A percentile compares a stretch with the other conserved stretches of the same genome.
Conservation (phyloP, 1,139 yeast species). For the Candida glucosophila region DNA sequence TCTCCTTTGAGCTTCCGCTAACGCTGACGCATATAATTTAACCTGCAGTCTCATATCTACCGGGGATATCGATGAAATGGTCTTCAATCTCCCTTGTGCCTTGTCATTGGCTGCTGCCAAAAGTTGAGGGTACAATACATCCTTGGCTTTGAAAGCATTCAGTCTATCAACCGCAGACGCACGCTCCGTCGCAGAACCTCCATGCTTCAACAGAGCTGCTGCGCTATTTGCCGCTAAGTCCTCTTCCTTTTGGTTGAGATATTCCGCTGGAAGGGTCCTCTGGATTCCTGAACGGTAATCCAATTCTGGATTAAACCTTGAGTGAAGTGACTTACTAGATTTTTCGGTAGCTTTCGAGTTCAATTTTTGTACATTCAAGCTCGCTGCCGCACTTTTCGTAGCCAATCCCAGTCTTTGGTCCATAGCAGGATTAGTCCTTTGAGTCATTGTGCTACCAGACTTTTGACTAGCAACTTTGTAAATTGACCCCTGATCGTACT, state of each 20-base stretch:
- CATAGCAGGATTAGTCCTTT: slow-evolving; percentile 40
- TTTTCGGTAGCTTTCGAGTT: slow-evolving; percentile 35
- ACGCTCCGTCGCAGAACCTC: slow-evolving; percentile 16
- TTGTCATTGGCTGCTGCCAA: slow-evolving; percentile 53
- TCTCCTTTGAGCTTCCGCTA: slow-evolving; percentile 63
- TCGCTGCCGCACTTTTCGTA: slow-evolving; percentile 20
- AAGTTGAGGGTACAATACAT: slow-evolving; percentile 46
- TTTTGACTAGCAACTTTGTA: slow-evolving; percentile 34
- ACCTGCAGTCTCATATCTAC: slow-evolving; percentile 34
- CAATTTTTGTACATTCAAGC: slow-evolving; percentile 34
- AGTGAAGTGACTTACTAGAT: slow-evolving; percentile 31
- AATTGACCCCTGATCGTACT: slow-evolving; percentile 28
- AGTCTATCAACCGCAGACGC: slow-evolving; percentile 21
- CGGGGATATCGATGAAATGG: slow-evolving; percentile 24
- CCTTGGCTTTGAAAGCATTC: slow-evolving; percentile 29
- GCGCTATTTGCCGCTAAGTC: slow-evolving; percentile 32
- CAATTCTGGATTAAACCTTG: slow-evolving; percentile 36
- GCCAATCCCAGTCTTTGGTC: slow-evolving; percentile 38
- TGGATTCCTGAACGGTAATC: slow-evolving; percentile 37
- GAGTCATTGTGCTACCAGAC: slow-evolving; percentile 37
- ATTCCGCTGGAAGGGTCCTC: slow-evolving; percentile 14
- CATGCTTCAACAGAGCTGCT: slow-evolving; percentile 28
- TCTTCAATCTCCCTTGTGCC: slow-evolving; percentile 44
- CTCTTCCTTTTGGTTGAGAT: slow-evolving; percentile 21
- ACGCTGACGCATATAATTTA: slow-evolving; percentile 35